These are phyloP conservation scores for Vitis riparia DNA, from an alignment of 164 flowering plant genomes.

Conservation along the genomic window DNA sequence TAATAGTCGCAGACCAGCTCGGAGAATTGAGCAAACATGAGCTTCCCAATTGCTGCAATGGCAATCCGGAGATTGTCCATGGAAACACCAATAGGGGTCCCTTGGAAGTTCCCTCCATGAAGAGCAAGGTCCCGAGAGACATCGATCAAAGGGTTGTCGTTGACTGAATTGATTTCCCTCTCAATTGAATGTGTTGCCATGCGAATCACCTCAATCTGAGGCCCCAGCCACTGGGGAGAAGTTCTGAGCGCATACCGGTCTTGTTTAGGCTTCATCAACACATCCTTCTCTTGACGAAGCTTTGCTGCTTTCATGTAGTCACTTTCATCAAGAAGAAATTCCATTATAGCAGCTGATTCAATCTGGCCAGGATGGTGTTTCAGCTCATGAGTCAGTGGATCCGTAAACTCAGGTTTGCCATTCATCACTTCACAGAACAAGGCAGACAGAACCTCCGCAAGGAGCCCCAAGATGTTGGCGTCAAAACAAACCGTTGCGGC, in stretches of 20 bases:
- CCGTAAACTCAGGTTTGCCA: slow-evolving; percentile 41
- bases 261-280: slow-evolving; percentile 40
- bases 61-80: slow-evolving; percentile 46
- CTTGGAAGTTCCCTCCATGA: slow-evolving; percentile 49
- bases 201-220: slow-evolving; percentile 43
- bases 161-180: slow-evolving; percentile 46
- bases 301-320: slow-evolving; percentile 34
- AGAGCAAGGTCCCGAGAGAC: slow-evolving; percentile 32
- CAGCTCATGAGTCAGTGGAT: slow-evolving; percentile 38
- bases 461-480: slow-evolving; percentile 33
- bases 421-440: slow-evolving; percentile 40
- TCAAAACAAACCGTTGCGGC: slow-evolving; percentile 43
- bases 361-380: slow-evolving; percentile 54
- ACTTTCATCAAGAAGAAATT: slow-evolving; percentile 31
- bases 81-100: slow-evolving; percentile 48
- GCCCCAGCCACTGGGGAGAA: slow-evolving; percentile 50
- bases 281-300: slow-evolving; percentile 28
- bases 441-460: slow-evolving; percentile 37
- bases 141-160: slow-evolving; percentile 39
- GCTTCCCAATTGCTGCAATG: slow-evolving; percentile 43
- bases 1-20: slow-evolving; percentile 42
- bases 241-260: slow-evolving; percentile 43
- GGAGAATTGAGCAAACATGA: slow-evolving; percentile 48
- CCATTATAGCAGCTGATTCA: slow-evolving; percentile 48
- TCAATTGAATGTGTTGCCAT: slow-evolving; percentile 32